Conservation (phyloP, 208 protist genomes). For the Endotrypanum monterogeii region DNA sequence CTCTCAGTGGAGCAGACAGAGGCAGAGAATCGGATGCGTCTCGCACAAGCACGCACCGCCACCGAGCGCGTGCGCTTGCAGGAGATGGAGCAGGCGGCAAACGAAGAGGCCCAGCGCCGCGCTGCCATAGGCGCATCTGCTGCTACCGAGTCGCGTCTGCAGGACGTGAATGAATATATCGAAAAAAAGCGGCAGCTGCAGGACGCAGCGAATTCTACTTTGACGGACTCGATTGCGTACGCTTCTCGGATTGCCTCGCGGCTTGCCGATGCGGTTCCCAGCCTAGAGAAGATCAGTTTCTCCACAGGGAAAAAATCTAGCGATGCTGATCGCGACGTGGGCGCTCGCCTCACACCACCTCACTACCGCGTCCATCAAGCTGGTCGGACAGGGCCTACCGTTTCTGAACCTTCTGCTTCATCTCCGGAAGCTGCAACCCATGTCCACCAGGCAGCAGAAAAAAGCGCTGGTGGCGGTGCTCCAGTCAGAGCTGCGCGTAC, state of each 20-base stretch:
- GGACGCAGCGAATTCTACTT: slow-evolving; percentile 17
- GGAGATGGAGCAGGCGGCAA: slow-evolving; percentile 11
- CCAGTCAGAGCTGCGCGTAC: neutral
- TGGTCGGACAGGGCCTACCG: neutral
- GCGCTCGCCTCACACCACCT: slow-evolving; percentile 2
- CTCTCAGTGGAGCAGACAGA: slow-evolving; percentile 34
- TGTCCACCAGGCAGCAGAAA: neutral
- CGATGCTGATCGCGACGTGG: neutral
- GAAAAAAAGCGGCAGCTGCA: slow-evolving; percentile 19
- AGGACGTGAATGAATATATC: slow-evolving; percentile 35
- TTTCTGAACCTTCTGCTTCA: neutral
- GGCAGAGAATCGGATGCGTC: slow-evolving; percentile 41
- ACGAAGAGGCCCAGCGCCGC: slow-evolving; percentile 6
- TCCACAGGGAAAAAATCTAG: neutral
- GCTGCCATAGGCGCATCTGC: slow-evolving; percentile 4
- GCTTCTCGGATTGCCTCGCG: slow-evolving; percentile 23
- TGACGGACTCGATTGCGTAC: slow-evolving; percentile 27
- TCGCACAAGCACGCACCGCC: slow-evolving; percentile 26
- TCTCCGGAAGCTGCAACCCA: neutral
- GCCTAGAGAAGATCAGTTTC: neutral
- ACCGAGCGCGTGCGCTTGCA: slow-evolving; percentile 37
- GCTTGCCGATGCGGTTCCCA: slow-evolving; percentile 19
- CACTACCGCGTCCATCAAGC: slow-evolving; percentile 21
- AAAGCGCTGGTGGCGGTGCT: neutral
- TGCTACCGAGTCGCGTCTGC: slow-evolving; percentile 16